phyloP scores from a whole-genome alignment of 257 asterid species.

The Lantana camara region DNA sequence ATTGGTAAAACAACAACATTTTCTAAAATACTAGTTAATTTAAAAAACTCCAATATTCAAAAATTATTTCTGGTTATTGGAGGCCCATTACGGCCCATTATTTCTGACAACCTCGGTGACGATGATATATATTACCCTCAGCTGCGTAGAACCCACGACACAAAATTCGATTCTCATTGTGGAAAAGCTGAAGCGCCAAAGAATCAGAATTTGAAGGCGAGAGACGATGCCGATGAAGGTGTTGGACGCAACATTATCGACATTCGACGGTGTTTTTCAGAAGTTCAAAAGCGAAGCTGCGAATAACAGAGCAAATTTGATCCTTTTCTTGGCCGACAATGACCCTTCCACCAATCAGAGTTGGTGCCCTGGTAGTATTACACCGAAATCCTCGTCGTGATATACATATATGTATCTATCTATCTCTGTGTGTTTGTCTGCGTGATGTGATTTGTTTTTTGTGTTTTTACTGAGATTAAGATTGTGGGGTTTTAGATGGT shows the following conservation, averaged over 20 bases:
- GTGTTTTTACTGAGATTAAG: neutral
- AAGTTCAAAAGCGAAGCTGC: constrained; percentile 58
- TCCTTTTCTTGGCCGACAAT: constrained; percentile 87
- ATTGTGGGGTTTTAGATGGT: neutral
- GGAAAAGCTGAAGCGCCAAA: neutral
- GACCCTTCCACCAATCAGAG: constrained; percentile 87
- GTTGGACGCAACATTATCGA: constrained; percentile 65
- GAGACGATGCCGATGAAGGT: constrained; percentile 69
- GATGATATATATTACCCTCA: neutral
- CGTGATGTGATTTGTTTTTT: too few relatives aligned
- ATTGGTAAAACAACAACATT: too few relatives aligned
- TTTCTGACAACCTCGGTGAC: neutral
- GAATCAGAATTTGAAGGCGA: neutral
- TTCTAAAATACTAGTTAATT: too few relatives aligned
- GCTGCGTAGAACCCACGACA: constrained; percentile 1
- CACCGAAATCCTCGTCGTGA: neutral
- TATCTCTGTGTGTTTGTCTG: neutral
- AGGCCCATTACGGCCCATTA: neutral
- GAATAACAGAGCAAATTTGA: constrained; percentile 65
- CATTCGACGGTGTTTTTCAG: constrained; percentile 58
- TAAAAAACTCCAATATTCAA: too few relatives aligned
- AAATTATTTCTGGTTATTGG: too few relatives aligned
- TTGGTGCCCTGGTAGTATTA: constrained; percentile 88
- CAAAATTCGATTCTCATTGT: constrained; percentile 8
- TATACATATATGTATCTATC: neutral